A percentile compares a stretch with the other conserved stretches of the same genome.
Evolutionary conservation across 331 rosid species (phyloP).

Genomic region (Dryas integrifolia): DNA sequence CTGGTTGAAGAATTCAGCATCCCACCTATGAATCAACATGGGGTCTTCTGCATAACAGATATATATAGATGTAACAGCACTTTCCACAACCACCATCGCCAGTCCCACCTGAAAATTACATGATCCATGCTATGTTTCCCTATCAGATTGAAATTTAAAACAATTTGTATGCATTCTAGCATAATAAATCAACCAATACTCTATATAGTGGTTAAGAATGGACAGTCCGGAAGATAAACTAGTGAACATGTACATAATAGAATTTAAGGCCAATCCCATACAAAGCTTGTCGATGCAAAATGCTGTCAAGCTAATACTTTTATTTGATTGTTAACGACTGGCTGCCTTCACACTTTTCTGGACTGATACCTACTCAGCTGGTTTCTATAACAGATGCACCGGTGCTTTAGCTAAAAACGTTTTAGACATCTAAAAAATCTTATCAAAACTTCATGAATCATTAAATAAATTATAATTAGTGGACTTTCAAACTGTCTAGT

Average conservation of each 20-base stretch:
- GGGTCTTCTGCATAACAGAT: conserved; percentile 97
- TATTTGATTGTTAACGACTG: neutral
- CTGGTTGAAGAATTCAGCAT: conserved; percentile 82
- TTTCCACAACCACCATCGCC: conserved; percentile 96
- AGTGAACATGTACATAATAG: neutral
- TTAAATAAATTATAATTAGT: neutral
- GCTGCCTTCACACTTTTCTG: neutral
- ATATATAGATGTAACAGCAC: conserved; percentile 92
- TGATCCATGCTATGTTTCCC: neutral
- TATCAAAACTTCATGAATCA: neutral
- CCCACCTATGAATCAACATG: conserved; percentile 81
- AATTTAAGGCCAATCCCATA: too few species aligned
- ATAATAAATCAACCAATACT: neutral
- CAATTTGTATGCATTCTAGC: neutral
- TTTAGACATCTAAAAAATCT: neutral
- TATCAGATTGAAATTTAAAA: neutral
- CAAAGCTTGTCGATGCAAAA: neutral
- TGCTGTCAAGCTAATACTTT: neutral
- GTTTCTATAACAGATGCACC: neutral
- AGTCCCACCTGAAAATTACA: conserved; percentile 68
- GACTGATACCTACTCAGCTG: neutral
- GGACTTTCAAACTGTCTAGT: neutral
- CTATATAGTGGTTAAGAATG: neutral
- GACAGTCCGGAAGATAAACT: neutral
- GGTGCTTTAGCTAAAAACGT: neutral